Base-by-base conservation (phyloP, 306 rosid genomes). In the Vigna reflexopilosa region DNA sequence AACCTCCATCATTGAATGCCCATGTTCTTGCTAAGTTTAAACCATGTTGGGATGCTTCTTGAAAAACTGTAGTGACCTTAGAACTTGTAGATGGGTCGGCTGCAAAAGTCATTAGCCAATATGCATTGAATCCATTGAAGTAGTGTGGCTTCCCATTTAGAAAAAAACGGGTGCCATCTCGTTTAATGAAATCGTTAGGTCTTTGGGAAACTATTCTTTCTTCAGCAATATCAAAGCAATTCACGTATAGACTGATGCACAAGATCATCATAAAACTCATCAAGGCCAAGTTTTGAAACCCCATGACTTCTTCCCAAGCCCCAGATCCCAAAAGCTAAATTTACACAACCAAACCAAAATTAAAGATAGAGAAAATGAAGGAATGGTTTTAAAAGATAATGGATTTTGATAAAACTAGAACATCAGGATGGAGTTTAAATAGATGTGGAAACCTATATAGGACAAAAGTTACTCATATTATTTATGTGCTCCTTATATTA, bases 71-170 rank as follows among this genome's bases (percentile, higher is more conserved):
- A 20, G 89, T 78, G 70, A 89, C 87, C 73, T 83, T 86, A 45
- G 73, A 72, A 16, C 67, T 81, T 4, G 84, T 72, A 8, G 81
- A 79, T 16, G 87, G 77, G 42, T 87, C 87, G 2, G 88, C 69
- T 7, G 91, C 89, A 73, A 81, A 52, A 52, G 51, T 51, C 93
- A 89, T 83, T 70, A 89, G 75, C 93, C 91, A 87, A 40, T 79
- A 85, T 0, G 91, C 77, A 77, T 89, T 89, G 80, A 89, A 89
- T 0, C 91, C 93, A 0, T 89, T 87, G 17, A 87, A 55, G 59
- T 77, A 78, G 49, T 79, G 32, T 54, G 77, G 70, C 32, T 78
- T 80, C 19, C 83, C 87, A 16, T 82, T 55, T 38, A 77, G 56
- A 4, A 68, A 14, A 55, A 89, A 87, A 55, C 15, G 85, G 72